These are phyloP conservation scores for Naganishia sp. DNA, from an alignment of 1,284 basidiomycete species.

Conservation along the genomic window DNA sequence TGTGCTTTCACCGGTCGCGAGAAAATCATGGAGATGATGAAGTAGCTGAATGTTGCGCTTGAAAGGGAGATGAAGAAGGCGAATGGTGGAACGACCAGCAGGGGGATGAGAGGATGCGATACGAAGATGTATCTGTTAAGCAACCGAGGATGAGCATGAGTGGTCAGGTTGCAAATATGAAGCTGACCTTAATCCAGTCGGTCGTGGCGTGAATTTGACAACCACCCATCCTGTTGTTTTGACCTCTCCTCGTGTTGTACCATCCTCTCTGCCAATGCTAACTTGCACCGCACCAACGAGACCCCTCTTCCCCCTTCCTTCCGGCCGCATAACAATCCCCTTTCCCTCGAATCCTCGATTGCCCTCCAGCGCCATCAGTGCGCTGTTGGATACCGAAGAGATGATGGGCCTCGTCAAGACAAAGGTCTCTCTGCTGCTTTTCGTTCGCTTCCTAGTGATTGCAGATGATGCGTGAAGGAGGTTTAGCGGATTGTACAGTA, in stretches of 20 bases:
- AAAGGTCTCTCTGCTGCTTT: conserved; percentile 23
- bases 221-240: conserved; percentile 54
- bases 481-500: conserved; percentile 18
- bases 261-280: conserved; percentile 32
- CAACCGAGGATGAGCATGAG: background rate
- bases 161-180: background rate
- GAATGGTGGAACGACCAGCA: conserved; percentile 32
- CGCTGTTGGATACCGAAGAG: conserved; percentile 1
- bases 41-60: conserved; percentile 27
- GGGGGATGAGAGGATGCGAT: conserved; percentile 27
- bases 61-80: conserved; percentile 31
- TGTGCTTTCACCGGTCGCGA: conserved; percentile 10
- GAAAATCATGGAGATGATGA: conserved; percentile 26
- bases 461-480: conserved; percentile 5
- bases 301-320: conserved; percentile 45
- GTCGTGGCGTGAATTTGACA: conserved; percentile 49
- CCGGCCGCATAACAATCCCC: conserved; percentile 42
- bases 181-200: conserved; percentile 48
- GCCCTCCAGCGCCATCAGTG: background rate
- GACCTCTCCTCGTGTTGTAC: conserved; percentile 40
- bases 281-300: conserved; percentile 29
- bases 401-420: conserved; percentile 27
- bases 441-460: background rate
- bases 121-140: conserved; percentile 31
- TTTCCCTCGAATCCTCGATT: conserved; percentile 2